A percentile compares a stretch with the other conserved stretches of the same genome.
These are phyloP conservation scores for Colletotrichum viniferum DNA, from an alignment of 2,329 filamentous ascomycete species.

Conservation along the genomic window DNA sequence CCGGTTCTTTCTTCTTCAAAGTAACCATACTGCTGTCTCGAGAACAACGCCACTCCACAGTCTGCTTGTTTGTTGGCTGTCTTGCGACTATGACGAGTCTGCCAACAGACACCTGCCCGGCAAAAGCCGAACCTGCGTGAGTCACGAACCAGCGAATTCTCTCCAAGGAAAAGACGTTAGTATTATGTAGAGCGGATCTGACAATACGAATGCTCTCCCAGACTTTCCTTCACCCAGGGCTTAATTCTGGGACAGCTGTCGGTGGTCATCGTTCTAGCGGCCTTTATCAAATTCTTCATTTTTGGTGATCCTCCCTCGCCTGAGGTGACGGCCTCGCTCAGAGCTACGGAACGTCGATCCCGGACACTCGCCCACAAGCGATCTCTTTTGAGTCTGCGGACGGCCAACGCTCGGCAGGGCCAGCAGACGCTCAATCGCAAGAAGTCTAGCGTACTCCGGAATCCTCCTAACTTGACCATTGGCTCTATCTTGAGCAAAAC, in stretches of 20 bases:
- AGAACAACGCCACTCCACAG: background rate
- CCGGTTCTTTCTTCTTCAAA: background rate
- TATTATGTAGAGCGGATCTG: background rate
- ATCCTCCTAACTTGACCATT: slow-evolving; percentile 80
- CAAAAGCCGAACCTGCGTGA: slow-evolving; percentile 29
- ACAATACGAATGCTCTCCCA: slow-evolving; percentile 36
- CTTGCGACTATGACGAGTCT: slow-evolving; percentile 5
- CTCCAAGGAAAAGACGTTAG: background rate
- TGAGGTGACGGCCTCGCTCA: slow-evolving; percentile 77
- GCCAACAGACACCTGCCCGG: slow-evolving; percentile 33
- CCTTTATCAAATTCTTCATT: slow-evolving; percentile 99
- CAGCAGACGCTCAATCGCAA: slow-evolving; percentile 61
- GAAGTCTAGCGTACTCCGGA: slow-evolving; percentile 74
- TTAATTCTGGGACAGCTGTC: slow-evolving; percentile 93
- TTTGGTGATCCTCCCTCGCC: slow-evolving; percentile 91
- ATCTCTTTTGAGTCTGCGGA: slow-evolving; percentile 69
- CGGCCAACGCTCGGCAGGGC: slow-evolving; percentile 42
- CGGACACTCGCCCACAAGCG: slow-evolving; percentile 78
- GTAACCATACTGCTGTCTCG: background rate
- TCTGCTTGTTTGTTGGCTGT: background rate
- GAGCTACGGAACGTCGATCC: slow-evolving; percentile 75
- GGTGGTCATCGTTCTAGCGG: slow-evolving; percentile 86
- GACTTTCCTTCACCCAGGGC: slow-evolving; percentile 90
- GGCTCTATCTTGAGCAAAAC: slow-evolving; percentile 94
- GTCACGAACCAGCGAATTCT: background rate